These are phyloP conservation scores for Thamnidium elegans DNA, from an alignment of 192 early-diverging fungal species.

Conservation along the genomic window DNA sequence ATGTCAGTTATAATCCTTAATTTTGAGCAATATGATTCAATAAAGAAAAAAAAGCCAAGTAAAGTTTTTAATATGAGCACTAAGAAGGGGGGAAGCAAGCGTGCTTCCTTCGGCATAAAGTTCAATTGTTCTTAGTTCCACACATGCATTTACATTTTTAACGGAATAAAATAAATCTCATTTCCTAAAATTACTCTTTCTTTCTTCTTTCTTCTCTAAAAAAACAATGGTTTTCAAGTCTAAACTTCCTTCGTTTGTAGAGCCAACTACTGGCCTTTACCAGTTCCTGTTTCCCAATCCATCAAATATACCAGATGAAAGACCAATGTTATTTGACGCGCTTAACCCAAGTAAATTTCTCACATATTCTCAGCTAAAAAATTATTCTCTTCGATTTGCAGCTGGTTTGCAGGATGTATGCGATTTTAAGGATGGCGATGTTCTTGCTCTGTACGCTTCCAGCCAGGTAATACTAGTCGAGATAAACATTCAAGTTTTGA, in stretches of 20 bases:
- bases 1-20: too few species aligned
- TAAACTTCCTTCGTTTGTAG: constrained; percentile 30
- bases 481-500: neutral
- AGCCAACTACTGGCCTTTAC: constrained; percentile 44
- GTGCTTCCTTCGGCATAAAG: too few species aligned
- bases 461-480: constrained; percentile 25
- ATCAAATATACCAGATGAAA: constrained; percentile 32
- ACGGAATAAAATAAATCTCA: too few species aligned
- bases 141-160: too few species aligned
- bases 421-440: constrained; percentile 23
- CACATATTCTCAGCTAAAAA: constrained; percentile 38
- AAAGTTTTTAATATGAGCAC: too few species aligned
- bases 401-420: constrained; percentile 33
- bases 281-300: constrained; percentile 40
- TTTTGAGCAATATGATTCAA: too few species aligned
- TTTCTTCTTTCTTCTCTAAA: neutral
- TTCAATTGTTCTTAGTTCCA: too few species aligned
- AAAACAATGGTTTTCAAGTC: constrained; percentile 43
- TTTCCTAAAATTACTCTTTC: neutral
- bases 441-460: constrained; percentile 26
- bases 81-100: too few species aligned
- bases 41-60: too few species aligned
- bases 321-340: constrained; percentile 45
- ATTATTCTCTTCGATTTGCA: constrained; percentile 20
- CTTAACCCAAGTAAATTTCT: constrained; percentile 21